Evolutionary conservation across 805 yeast species (phyloP).

Genomic region (Candida boleticola): DNA sequence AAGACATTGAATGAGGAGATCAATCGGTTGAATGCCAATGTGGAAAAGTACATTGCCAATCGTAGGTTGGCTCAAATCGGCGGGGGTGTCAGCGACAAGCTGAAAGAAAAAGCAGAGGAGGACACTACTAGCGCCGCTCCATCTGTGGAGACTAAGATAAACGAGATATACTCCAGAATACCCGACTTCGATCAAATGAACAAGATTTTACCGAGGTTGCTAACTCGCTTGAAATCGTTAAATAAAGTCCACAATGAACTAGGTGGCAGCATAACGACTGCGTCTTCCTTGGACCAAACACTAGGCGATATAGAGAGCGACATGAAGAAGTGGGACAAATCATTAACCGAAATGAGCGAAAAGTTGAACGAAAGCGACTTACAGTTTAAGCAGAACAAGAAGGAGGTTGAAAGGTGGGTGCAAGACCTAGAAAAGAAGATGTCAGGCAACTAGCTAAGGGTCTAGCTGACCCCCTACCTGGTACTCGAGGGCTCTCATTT

Average conservation of each 20-base stretch:
- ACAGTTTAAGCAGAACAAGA: slow-evolving; percentile 22
- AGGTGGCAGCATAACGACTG: slow-evolving; percentile 24
- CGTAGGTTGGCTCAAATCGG: slow-evolving; percentile 13
- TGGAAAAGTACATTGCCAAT: slow-evolving; percentile 22
- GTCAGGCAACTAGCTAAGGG: neutral
- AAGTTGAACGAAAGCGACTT: slow-evolving; percentile 22
- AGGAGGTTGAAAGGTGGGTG: slow-evolving; percentile 16
- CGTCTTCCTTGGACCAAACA: slow-evolving; percentile 25
- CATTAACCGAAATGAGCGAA: slow-evolving; percentile 18
- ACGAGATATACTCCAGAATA: slow-evolving; percentile 22
- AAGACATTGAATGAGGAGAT: slow-evolving; percentile 23
- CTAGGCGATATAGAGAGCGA: slow-evolving; percentile 24
- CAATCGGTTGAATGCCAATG: slow-evolving; percentile 19
- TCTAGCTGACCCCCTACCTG: no score
- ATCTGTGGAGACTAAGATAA: slow-evolving; percentile 18
- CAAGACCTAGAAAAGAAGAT: slow-evolving; percentile 10
- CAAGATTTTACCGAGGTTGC: slow-evolving; percentile 21
- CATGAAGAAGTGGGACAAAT: slow-evolving; percentile 27
- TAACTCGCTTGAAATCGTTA: slow-evolving; percentile 29
- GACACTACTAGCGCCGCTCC: neutral
- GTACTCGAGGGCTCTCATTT: no score
- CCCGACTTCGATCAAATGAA: slow-evolving; percentile 23
- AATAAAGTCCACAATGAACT: slow-evolving; percentile 32
- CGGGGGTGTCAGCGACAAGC: neutral
- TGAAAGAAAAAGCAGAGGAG: neutral